phyloP scores from a whole-genome alignment of 2,329 filamentous ascomycete genomes.

The Aureobasidium uvarum region DNA sequence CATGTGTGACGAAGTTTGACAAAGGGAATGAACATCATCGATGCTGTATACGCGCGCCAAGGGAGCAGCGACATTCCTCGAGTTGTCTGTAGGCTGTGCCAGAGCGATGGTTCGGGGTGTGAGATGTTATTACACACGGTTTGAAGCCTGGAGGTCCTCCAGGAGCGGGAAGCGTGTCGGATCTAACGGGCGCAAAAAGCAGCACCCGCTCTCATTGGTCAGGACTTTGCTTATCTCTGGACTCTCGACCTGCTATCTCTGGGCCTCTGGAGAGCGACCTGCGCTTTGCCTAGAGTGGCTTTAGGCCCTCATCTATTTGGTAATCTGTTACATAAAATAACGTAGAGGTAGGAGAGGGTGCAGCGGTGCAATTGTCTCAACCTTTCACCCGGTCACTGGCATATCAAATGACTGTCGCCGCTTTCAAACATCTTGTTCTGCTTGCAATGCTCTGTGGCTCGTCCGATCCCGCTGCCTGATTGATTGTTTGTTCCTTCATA shows the following conservation, averaged over 20 bases:
- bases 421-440: conserved; percentile 39
- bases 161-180: conserved; percentile 17
- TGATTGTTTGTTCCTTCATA: background rate
- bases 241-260: conserved; percentile 18
- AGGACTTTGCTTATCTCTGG: conserved; percentile 19
- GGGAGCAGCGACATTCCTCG: conserved; percentile 11
- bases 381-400: conserved; percentile 25
- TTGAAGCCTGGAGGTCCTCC: conserved; percentile 2
- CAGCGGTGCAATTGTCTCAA: conserved; percentile 23
- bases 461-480: conserved; percentile 34
- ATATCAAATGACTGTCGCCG: conserved; percentile 39
- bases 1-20: background rate
- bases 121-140: conserved; percentile 23
- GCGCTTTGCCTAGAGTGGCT: conserved; percentile 21
- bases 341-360: conserved; percentile 12
- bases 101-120: background rate
- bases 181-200: conserved; percentile 13
- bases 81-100: conserved; percentile 3
- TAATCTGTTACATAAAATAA: conserved; percentile 24
- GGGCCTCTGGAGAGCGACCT: background rate
- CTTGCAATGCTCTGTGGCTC: conserved; percentile 36
- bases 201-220: conserved; percentile 5
- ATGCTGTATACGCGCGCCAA: conserved; percentile 1
- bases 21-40: background rate
- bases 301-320: conserved; percentile 16